These are phyloP conservation scores for Hypholoma fasciculare DNA, from an alignment of 768 basidiomycete species.

Conservation along the genomic window DNA sequence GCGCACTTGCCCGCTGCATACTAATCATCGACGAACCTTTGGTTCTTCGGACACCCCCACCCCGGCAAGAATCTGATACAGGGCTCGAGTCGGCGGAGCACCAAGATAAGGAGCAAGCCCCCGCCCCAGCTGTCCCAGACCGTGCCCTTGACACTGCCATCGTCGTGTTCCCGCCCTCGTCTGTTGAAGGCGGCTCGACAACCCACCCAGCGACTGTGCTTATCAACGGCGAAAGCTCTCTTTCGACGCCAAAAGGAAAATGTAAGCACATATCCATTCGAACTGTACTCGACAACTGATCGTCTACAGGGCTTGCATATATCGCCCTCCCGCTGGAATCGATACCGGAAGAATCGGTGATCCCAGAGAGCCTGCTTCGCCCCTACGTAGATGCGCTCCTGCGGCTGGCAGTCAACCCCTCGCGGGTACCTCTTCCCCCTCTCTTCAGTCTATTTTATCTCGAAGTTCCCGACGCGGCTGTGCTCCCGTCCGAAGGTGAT, in stretches of 20 bases:
- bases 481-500: neutral
- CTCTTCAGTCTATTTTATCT: slow-evolving; percentile 59
- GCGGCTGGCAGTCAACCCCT: slow-evolving; percentile 18
- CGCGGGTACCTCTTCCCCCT: slow-evolving; percentile 26
- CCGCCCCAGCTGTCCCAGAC: slow-evolving; percentile 7
- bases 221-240: slow-evolving; percentile 69
- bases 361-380: slow-evolving; percentile 41
- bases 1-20: slow-evolving; percentile 31
- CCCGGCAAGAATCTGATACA: neutral
- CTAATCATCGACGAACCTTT: slow-evolving; percentile 39
- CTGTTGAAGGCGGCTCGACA: slow-evolving; percentile 48
- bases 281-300: slow-evolving; percentile 1
- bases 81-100: slow-evolving; percentile 2
- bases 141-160: slow-evolving; percentile 59
- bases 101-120: slow-evolving; percentile 14
- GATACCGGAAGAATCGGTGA: slow-evolving; percentile 14
- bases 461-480: slow-evolving; percentile 32
- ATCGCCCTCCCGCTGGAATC: slow-evolving; percentile 49
- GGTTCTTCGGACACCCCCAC: slow-evolving; percentile 18
- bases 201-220: slow-evolving; percentile 59
- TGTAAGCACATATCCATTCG: slow-evolving; percentile 42
- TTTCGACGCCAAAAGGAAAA: slow-evolving; percentile 74
- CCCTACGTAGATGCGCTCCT: slow-evolving; percentile 61
- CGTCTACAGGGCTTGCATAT: slow-evolving; percentile 56
- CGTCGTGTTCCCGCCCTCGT: slow-evolving; percentile 74